These are phyloP conservation scores for Apiotrichum sp. DNA, from an alignment of 1,284 basidiomycete species.

Conservation along the genomic window DNA sequence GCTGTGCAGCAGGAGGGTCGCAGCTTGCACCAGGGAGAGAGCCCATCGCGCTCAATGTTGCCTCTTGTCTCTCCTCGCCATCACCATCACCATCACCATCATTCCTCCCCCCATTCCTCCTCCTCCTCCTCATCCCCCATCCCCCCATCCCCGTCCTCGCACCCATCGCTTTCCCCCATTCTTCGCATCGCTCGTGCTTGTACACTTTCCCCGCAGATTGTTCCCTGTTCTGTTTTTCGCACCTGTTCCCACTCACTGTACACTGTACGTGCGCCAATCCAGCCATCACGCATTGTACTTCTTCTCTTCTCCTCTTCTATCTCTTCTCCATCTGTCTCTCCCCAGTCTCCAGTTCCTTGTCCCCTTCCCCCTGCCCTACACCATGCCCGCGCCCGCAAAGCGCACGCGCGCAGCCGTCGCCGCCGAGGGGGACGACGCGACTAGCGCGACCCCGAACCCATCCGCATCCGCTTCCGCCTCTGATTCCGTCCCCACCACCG, in stretches of 20 bases:
- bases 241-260: no score
- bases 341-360: background rate
- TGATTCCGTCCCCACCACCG: background rate
- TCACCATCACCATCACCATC: background rate
- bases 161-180: no score
- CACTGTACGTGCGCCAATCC: no score
- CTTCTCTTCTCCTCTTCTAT: background rate
- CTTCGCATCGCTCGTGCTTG: no score
- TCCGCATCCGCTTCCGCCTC: background rate
- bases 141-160: background rate
- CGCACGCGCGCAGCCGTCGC: conserved; percentile 18
- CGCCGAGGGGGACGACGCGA: conserved; percentile 1
- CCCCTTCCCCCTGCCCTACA: background rate
- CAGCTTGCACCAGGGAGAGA: no score
- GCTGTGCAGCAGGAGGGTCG: no score
- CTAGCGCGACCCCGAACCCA: background rate
- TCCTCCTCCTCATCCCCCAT: background rate
- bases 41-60: no score
- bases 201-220: no score
- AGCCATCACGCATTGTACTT: background rate
- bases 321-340: no score
- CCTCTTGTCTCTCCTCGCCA: no score
- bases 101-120: background rate
- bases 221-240: no score
- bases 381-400: conserved; percentile 17